These are phyloP conservation scores for Cryptococcus neoformans DNA, from an alignment of 1,284 basidiomycete genomes.

Conservation along the genomic window DNA sequence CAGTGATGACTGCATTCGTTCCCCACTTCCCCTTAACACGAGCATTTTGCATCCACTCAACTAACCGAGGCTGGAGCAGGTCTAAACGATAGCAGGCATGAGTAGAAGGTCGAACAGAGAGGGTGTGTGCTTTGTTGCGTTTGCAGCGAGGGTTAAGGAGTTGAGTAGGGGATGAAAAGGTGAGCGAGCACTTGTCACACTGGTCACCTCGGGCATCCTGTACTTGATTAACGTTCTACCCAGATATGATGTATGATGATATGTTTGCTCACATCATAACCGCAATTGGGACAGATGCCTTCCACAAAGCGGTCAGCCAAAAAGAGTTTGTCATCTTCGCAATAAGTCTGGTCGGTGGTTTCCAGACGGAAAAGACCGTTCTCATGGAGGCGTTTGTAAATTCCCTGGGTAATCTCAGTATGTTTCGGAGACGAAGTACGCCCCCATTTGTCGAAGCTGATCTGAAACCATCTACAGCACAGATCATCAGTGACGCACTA, in stretches of 20 bases:
- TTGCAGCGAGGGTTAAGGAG: conserved; percentile 95
- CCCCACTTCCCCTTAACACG: conserved; percentile 86
- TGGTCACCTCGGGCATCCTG: conserved; percentile 98
- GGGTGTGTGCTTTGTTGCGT: conserved; percentile 72
- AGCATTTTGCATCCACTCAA: conserved; percentile 82
- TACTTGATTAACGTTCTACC: not conserved
- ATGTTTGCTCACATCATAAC: conserved; percentile 60
- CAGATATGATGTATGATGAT: not conserved
- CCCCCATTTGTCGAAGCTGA: conserved; percentile 94
- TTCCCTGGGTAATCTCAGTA: conserved; percentile 84
- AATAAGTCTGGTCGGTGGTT: conserved; percentile 87
- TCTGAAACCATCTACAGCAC: conserved; percentile 42
- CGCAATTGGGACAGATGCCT: conserved; percentile 88
- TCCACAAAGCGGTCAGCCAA: conserved; percentile 94
- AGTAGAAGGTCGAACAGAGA: conserved; percentile 73
- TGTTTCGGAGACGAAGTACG: conserved; percentile 89
- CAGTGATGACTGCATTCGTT: conserved; percentile 83
- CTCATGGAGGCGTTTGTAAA: conserved; percentile 77
- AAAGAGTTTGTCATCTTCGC: conserved; percentile 88
- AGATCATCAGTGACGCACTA: conserved; percentile 11
- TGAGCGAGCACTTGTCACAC: conserved; percentile 91
- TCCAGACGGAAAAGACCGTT: conserved; percentile 75
- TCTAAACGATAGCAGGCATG: conserved; percentile 94
- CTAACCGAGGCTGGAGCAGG: conserved; percentile 73
- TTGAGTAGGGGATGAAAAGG: conserved; percentile 84